These are phyloP conservation scores for Pseudonitzschia multiseries DNA, from an alignment of 108 stramenopile genomes.

Conservation along the genomic window DNA sequence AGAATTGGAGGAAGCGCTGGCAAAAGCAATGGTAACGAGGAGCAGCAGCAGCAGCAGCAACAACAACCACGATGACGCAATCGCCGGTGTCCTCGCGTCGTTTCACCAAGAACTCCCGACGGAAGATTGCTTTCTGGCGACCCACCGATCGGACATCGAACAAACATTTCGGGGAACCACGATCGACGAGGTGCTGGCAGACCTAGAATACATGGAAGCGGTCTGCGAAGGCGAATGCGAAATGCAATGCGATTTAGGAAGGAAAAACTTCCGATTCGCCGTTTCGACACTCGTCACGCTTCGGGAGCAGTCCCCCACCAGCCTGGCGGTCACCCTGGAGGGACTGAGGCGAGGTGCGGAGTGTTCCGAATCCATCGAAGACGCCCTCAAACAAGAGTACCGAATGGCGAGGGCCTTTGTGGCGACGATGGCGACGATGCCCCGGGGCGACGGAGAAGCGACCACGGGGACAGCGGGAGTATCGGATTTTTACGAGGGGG, in stretches of 20 bases:
- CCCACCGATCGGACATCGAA: constrained; percentile 54
- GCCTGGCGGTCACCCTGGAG: constrained; percentile 75
- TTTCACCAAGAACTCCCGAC: constrained; percentile 40
- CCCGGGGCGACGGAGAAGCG: no score
- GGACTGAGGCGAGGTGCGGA: constrained; percentile 61
- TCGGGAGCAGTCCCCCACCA: constrained; percentile 79
- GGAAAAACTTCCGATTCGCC: constrained; percentile 56
- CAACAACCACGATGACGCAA: constrained; percentile 17
- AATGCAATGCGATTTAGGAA: constrained; percentile 42
- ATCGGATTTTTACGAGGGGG: constrained; percentile 87
- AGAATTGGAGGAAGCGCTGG: constrained; percentile 54
- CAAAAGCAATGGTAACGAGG: constrained; percentile 30
- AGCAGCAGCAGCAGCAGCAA: neutral
- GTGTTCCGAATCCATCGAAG: constrained; percentile 38
- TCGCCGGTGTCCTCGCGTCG: constrained; percentile 23
- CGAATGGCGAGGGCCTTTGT: constrained; percentile 60
- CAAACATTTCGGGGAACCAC: constrained; percentile 42
- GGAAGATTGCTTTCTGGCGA: constrained; percentile 44
- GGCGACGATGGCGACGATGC: no score
- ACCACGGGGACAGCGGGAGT: no score
- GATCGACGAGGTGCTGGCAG: constrained; percentile 15
- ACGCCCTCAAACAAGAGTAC: constrained; percentile 83
- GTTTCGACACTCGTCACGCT: constrained; percentile 49
- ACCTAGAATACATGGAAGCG: constrained; percentile 48
- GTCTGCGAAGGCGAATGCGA: no score